Evolutionary conservation across 2,329 filamentous ascomycete species (phyloP), one percentile per base, ranked within the genome.

Genomic region (Trichoderma oligosporum): DNA sequence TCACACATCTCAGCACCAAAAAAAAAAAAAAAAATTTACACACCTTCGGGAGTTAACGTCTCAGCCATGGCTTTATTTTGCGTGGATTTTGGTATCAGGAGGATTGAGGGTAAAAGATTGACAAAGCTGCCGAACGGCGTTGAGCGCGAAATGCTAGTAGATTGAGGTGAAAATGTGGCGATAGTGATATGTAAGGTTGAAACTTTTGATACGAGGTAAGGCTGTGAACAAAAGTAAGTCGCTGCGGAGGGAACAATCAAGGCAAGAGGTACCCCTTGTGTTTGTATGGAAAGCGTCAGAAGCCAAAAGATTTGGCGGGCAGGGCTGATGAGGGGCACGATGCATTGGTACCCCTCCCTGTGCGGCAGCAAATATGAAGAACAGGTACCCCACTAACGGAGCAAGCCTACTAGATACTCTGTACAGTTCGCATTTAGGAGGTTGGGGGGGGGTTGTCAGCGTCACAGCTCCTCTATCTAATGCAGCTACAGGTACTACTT

Each of bases 241-340:
- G 38, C 36, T 14, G 49, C 42, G 44, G 48, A 16, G 41, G 36
- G 42, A 52, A 49, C 48, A 44, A 41, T 36, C 35, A 31, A 53
- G 48, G 47, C 41, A 54, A 42, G 45, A 24, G 45, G 45, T 48
- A 33, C 9, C 29, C 29, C 29, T 18, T 7, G 14, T 42, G 44
- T 27, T 18, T 39, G 27, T 53, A 62, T 69, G 70, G 74, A 76
- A 76, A 66, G 71, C 71, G 66, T 69, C 68, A 74, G 74, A 76
- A 76, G 71, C 69, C 65, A 65, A 73, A 73, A 73, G 72, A 74
- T 70, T 62, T 63, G 59, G 55, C 42, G 18, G 58, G 58, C 58
- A 54, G 31, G 60, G 36, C 49, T 59, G 62, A 64, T 55, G 61
- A 63, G 60, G 60, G 58, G 61, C 56, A 58, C 46, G 64, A 64